Base-by-base conservation (phyloP, 805 yeast genomes). In the Wickerhamomyces chambardii region DNA sequence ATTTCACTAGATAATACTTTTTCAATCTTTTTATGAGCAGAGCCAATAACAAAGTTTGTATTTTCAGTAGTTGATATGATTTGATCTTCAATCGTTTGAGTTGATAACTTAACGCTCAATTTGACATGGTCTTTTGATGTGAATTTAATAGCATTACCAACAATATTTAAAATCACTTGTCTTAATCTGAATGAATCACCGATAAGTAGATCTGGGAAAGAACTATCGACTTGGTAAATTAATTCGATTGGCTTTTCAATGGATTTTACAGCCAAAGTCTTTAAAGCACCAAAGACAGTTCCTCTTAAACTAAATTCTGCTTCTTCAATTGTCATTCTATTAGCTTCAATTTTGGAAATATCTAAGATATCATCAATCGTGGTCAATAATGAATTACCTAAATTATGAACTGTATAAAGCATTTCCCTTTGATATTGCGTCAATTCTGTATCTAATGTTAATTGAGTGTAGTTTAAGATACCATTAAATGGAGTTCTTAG, bases 401-500 rank as follows among this genome's bases (percentile, higher is more conserved):
- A 65, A 51, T 84, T 85, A 60, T 84, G 92, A 17, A 85, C 95
- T 51, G 86, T 85, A 14, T 89, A 78, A 46, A 85, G 63, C 95
- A 85, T 85, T 59, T 85, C 95, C 43, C 95, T 72, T 58, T 85
- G 95, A 51, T 85, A 85, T 59, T 85, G 95, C 9, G 94, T 84
- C 44, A 85, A 68, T 50, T 85, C 94, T 0, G 95, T 85, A 44
- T 85, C 95, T 37, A 85, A 67, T 2, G 95, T 83, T 46, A 85
- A 63, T 56, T 85, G 95, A 4, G 95, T 85, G 90, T 85, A 85
- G 52, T 95, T 95, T 48, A 85, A 81, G 32, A 85, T 85, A 64
- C 95, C 95, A 57, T 85, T 85, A 75, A 85, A 80, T 16, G 95
- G 95, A 3, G 95, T 85, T 56, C 95, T 68, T 50, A 85, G 81